Evolutionary conservation across 768 basidiomycete genomes (phyloP).

Genomic region (Erythrobasidium yunnanense): DNA sequence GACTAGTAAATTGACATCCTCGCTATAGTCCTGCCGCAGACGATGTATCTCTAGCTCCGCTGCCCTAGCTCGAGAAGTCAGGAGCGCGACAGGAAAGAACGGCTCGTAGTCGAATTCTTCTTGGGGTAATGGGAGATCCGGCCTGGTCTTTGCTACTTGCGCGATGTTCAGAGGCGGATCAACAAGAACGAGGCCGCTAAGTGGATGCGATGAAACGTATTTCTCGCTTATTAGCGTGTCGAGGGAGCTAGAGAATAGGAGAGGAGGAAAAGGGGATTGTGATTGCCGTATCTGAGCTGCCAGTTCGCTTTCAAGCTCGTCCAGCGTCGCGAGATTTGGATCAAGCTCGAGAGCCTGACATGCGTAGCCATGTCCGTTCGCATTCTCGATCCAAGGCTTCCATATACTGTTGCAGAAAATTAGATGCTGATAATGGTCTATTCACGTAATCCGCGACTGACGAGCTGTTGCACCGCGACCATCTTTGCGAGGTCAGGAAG

Average conservation of each 20-base stretch:
- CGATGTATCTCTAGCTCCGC: constrained; percentile 8
- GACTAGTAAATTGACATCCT: constrained; percentile 16
- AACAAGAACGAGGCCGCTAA: constrained; percentile 54
- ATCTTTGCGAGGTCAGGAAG: constrained; percentile 5
- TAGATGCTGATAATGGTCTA: background rate
- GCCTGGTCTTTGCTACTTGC: constrained; percentile 38
- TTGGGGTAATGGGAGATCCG: constrained; percentile 37
- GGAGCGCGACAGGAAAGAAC: constrained; percentile 52
- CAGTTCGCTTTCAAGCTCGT: constrained; percentile 37
- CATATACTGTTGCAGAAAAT: constrained; percentile 6
- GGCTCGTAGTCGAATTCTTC: constrained; percentile 56
- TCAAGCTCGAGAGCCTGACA: constrained; percentile 31
- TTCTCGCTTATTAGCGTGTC: constrained; percentile 55
- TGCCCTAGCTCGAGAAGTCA: background rate
- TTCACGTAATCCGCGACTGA: background rate
- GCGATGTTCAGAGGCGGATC: constrained; percentile 49
- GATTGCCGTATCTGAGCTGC: constrained; percentile 45
- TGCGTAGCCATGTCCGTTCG: constrained; percentile 28
- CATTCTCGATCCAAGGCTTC: constrained; percentile 10
- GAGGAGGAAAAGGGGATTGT: constrained; percentile 51
- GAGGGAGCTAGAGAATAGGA: constrained; percentile 49
- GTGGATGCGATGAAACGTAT: constrained; percentile 60
- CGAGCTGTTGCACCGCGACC: constrained; percentile 5
- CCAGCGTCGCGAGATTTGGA: background rate
- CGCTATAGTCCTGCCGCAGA: constrained; percentile 12